phyloP scores from a whole-genome alignment of 176 grass and related monocot genomes.

The Rhipidocladum racemiflorum region DNA sequence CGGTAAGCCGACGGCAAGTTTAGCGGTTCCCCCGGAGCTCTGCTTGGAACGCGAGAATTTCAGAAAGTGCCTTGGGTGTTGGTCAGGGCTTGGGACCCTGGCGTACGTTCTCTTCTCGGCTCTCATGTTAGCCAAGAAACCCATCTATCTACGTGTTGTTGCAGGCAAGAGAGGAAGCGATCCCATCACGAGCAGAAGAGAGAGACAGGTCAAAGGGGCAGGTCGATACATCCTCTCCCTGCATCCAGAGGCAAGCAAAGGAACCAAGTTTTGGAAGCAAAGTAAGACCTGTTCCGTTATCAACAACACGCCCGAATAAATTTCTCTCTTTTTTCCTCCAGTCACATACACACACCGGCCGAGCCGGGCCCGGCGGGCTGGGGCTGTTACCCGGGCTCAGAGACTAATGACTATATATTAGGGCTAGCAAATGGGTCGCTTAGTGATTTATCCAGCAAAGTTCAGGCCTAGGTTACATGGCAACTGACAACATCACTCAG shows the following conservation, averaged over 20 bases:
- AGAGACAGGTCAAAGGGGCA: conserved; percentile 27
- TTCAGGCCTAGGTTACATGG: too few species aligned
- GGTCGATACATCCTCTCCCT: not conserved
- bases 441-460: too few species aligned
- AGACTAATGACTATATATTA: too few species aligned
- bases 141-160: not conserved
- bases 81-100: not conserved
- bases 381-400: too few species aligned
- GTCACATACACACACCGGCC: not conserved
- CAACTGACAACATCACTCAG: too few species aligned
- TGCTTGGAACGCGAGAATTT: not conserved
- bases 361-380: too few species aligned
- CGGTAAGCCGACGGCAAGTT: too few species aligned
- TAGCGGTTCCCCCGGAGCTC: too few species aligned
- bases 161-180: not conserved
- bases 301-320: not conserved
- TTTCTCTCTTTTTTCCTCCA: not conserved
- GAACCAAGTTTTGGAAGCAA: conserved; percentile 31
- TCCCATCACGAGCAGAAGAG: not conserved
- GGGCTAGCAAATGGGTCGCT: too few species aligned
- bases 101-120: not conserved
- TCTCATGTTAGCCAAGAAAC: not conserved
- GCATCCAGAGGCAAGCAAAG: conserved; percentile 20
- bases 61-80: not conserved
- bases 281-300: conserved; percentile 21